phyloP scores from a whole-genome alignment of 345 rosid species.

The Moringa oleifera region DNA sequence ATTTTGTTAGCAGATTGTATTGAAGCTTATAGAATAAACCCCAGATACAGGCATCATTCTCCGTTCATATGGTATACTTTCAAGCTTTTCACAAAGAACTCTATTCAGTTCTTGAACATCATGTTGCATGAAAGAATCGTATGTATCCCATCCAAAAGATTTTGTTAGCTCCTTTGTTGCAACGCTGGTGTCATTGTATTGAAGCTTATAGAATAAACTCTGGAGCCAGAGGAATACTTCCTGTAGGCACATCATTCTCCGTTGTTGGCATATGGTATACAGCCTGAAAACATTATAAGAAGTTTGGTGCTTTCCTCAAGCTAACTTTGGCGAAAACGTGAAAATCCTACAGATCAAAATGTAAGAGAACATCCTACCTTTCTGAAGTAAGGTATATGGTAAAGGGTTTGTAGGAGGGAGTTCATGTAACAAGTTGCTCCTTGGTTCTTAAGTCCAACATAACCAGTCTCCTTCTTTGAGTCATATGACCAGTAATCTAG shows the following conservation, averaged over 20 bases:
- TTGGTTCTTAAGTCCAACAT: constrained; percentile 96
- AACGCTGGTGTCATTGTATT: constrained; percentile 87
- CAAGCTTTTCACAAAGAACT: constrained; percentile 90
- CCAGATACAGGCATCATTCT: constrained; percentile 91
- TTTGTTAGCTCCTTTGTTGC: constrained; percentile 91
- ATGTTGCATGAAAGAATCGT: constrained; percentile 98
- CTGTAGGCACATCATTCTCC: constrained; percentile 89
- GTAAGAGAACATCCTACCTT: constrained; percentile 45
- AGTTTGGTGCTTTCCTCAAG: constrained; percentile 15
- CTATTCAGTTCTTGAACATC: constrained; percentile 98
- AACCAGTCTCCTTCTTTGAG: constrained; percentile 98
- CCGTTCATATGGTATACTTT: constrained; percentile 99
- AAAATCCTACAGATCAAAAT: constrained; percentile 12
- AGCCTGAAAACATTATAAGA: constrained; percentile 47
- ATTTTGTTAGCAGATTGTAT: constrained; percentile 81
- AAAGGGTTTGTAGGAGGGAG: constrained; percentile 85
- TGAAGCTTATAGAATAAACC: constrained; percentile 97
- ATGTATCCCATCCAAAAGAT: constrained; percentile 99
- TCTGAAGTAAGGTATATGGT: constrained; percentile 90
- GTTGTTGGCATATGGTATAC: constrained; percentile 99
- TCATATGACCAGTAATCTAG: constrained; percentile 93
- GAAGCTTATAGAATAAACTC: constrained; percentile 95
- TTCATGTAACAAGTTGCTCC: constrained; percentile 99
- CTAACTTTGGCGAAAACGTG: background rate
- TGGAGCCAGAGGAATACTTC: constrained; percentile 97